Base-by-base conservation (phyloP, 2,329 filamentous ascomycete genomes). In the Ceratocystis cubensis region DNA sequence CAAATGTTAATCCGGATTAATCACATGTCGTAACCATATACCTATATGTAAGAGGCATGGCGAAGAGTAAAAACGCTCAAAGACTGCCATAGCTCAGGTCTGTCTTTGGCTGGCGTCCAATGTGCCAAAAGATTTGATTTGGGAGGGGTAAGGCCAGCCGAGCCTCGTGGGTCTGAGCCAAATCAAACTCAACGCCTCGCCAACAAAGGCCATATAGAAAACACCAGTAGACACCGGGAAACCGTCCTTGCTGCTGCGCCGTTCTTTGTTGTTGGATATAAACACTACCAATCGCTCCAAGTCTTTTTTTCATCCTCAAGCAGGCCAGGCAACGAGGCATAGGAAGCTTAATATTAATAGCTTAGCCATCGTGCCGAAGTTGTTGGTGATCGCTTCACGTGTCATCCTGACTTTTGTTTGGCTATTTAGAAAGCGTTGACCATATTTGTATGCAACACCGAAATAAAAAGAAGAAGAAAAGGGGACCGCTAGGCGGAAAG, bases 171-270 rank as follows among this genome's bases (percentile, higher is more conserved):
- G 3, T 41, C 10, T 41, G 37, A 41, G 13, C 13, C 37, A 41
- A 41, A 41, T 41, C 37, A 41, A 41, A 41, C 37, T 41, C 37
- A 41, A 41, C 37, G 37, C 10, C 37, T 41, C 37, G 37, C 10
- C 37, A 41, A 13, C 37, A 41, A 41, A 41, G 3, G 10, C 13
- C 25, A 30, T 25, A 37, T 17, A 59, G 28, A 63, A 17, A 63
- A 17, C n/a, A 44, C 13, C 41, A 30, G 46, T 33, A 37, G 30
- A 44, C 46, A 56, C n/a, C 63, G 25, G 48, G 66, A 4, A 50
- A 64, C 66, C 20, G 62, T 65, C 50, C 50, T 67, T 61, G 30
- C 66, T 62, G 50, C 10, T 13, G 65, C 33, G 61, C 37, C 45
- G 17, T 63, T 15, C 46, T 25, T 63, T 63, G 44, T n/a, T 30